A percentile compares a stretch with the other conserved stretches of the same genome.
phyloP scores from a whole-genome alignment of 2,329 filamentous ascomycete species.

The Colletotrichum brevisporum region DNA sequence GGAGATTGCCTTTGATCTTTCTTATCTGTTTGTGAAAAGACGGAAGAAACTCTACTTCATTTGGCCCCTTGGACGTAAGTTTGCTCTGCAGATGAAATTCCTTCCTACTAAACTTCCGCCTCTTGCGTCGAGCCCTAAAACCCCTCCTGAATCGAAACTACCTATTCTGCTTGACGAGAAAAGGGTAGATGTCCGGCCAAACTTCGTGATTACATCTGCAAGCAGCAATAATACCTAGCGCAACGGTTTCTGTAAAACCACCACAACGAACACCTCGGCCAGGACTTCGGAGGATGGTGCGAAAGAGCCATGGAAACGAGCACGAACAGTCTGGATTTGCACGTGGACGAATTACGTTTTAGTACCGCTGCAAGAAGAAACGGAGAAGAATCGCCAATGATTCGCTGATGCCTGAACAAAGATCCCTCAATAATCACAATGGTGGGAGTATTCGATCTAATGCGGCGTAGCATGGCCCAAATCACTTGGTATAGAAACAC shows the following conservation, averaged over 20 bases:
- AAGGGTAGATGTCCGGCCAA: not conserved
- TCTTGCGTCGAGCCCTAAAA: too few relatives aligned
- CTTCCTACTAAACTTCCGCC: too few relatives aligned
- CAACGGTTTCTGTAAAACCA: not conserved
- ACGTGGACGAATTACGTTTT: too few relatives aligned
- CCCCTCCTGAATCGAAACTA: too few relatives aligned
- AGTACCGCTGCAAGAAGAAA: not conserved
- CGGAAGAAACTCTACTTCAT: too few relatives aligned
- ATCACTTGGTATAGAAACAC: too few relatives aligned
- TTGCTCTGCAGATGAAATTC: too few relatives aligned
- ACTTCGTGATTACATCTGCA: not conserved
- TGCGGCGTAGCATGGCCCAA: too few relatives aligned
- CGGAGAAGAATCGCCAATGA: not conserved
- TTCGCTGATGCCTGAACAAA: not conserved
- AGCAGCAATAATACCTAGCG: not conserved
- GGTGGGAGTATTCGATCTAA: not conserved
- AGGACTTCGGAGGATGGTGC: not conserved
- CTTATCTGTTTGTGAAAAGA: too few relatives aligned
- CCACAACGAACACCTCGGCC: not conserved
- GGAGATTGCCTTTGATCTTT: not conserved
- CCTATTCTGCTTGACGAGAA: not conserved
- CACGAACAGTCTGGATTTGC: too few relatives aligned
- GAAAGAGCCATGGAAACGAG: not conserved
- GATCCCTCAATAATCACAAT: not conserved
- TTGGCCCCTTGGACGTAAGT: too few relatives aligned